Evolutionary conservation across 2,329 filamentous ascomycete genomes (phyloP).

Genomic region (Microdochium trichocladiopsis): DNA sequence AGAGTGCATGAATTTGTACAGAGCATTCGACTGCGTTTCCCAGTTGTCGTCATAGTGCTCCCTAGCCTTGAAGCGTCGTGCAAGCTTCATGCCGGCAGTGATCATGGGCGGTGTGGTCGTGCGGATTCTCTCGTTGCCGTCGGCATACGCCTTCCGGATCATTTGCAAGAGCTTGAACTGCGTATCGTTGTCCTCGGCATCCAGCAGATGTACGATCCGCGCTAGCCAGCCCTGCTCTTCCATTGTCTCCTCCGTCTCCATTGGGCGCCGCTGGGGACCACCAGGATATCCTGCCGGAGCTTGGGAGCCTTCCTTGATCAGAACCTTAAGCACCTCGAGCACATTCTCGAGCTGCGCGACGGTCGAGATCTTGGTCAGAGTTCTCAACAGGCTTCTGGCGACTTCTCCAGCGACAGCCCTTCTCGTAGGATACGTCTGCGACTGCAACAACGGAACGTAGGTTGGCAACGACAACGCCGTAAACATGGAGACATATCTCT

Average conservation of each 20-base stretch:
- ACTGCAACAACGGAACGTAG: constrained; percentile 82
- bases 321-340: constrained; percentile 77
- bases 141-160: constrained; percentile 76
- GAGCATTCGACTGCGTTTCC: constrained; percentile 60
- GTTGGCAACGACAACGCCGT: constrained; percentile 91
- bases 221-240: constrained; percentile 98
- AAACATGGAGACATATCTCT: constrained; percentile 87
- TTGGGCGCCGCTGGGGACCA: constrained; percentile 63
- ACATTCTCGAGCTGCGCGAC: constrained; percentile 80
- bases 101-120: constrained; percentile 92
- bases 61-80: constrained; percentile 78
- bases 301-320: constrained; percentile 90
- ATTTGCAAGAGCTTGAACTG: constrained; percentile 92
- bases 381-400: constrained; percentile 72
- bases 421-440: constrained; percentile 87
- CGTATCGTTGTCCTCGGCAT: constrained; percentile 79
- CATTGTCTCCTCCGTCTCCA: constrained; percentile 93
- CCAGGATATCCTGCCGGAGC: constrained; percentile 78
- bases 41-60: constrained; percentile 72
- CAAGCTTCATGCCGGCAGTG: constrained; percentile 83
- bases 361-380: constrained; percentile 73
- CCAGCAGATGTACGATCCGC: constrained; percentile 80
- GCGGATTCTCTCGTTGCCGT: constrained; percentile 91
- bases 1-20: constrained; percentile 95
- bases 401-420: constrained; percentile 88